Evolutionary conservation across 805 yeast genomes (phyloP), one percentile per base, ranked within the genome.

Genomic region (Saitoella complicata): DNA sequence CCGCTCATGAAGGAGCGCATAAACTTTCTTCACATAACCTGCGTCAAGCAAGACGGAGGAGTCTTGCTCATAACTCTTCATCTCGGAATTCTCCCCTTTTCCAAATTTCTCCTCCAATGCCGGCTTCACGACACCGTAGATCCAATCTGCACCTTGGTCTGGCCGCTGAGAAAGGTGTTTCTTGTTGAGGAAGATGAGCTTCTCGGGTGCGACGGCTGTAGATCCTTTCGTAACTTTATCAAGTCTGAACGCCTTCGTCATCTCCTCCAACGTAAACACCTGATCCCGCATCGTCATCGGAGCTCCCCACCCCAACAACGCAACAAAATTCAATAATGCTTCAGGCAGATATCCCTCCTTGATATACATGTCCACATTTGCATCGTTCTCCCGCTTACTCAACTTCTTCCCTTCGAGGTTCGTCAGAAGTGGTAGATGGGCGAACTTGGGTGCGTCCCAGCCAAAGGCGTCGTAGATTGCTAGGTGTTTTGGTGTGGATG

Each of bases 241-340:
- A 37, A 86, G 57, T 10, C 75, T 67, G 58, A 91, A 91, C 51
- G 48, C 80, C 54, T 21, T 21, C 10, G 32, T 6, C 32, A 41
- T 35, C 30, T 45, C 39, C 9, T 42, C 42, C 21, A 21, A 21
- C 21, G 21, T 21, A 21, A 21, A 21, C 4, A 21, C 21, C 21
- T 21, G 21, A 21, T 21, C 21, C 21, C 21, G 21, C 21, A 4
- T 21, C 4, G 21, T 21, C 43, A 54, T 40, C 8, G 36, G 36
- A 4, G 95, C 94, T 5, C 95, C 72, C 98, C 98, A 91, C 1
- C 99, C 99, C 60, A 85, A 81, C 47, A 91, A 66, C 0, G 88
- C 94, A 38, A 79, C 80, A 59, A 85, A 91, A 55, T 91, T 91
- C 5, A 83, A 65, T 37, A 91, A 60, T 0, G 98, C 91, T 57